Evolutionary conservation across 2,329 filamentous ascomycete species (phyloP), one percentile per base, ranked within the genome.

Genomic region (Dothideomycetes sp.): DNA sequence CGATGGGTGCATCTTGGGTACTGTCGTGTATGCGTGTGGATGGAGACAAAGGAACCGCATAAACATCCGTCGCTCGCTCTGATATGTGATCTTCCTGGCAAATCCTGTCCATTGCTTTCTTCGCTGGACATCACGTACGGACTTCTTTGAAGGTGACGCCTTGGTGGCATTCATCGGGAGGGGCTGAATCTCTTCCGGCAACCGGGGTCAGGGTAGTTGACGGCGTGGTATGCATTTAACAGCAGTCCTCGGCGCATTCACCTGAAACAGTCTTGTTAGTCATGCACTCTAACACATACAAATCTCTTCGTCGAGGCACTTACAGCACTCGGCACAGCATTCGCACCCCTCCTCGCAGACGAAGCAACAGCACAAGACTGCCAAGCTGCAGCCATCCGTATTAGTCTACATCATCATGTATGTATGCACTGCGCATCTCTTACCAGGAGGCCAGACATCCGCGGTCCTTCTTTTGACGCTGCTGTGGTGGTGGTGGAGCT

Each of bases 321-420:
- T 28, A 41, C 71, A 71, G 57, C 74, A 78, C 4, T 78, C 75
- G n/a, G 68, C 62, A 53, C 75, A 79, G 61, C 74, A 78, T 56
- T 78, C 75, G 52, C 76, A 80, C 19, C 70, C 67, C 58, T 79
- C 76, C 53, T 78, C 76, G 51, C 73, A 77, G 19, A 80, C 65
- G 59, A 75, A 80, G 53, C 75, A 79, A 56, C 76, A 80, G 63
- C 75, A 79, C 25, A 80, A 57, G 23, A 64, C 64, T 33, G 71
- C 72, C 34, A 77, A 55, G 60, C 37, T 40, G 15, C 29, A 11
- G 27, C 27, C 7, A 16, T 28, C 5, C 11, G 27, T 25, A 30
- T 40, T 28, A 40, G 29, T 27, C 9, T 17, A 12, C 18, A 15
- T 5, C 9, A 17, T 5, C 2, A 19, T 8, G 15, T 32, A 9